Evolutionary conservation across 495 filamentous ascomycete species (phyloP), one percentile per base, ranked within the genome.

Genomic region (Hypoxylon lienhwacheense): DNA sequence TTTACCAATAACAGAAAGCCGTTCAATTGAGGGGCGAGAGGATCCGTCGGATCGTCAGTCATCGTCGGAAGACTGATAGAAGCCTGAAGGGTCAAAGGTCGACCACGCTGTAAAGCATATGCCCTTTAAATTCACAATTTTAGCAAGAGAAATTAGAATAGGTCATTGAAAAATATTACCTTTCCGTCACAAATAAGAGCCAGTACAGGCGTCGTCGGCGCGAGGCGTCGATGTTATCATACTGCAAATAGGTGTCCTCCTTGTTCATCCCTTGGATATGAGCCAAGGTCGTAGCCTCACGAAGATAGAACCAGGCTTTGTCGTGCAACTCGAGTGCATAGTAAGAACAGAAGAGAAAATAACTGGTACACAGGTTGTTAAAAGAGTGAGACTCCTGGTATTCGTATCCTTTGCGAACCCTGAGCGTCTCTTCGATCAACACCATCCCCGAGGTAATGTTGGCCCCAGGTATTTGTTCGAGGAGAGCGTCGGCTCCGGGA

Each of bases 311-410:
- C 82, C 86, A 90, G 0, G 86, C 85, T 66, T 84, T 82, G 59
- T 85, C 81, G 63, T 86, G 83, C 67, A 82, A 76, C 35, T 86
- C 85, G 20, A 92, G 73, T 39, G 84, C 86, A 54, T 86, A 87
- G 67, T 86, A 84, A 37, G 84, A 85, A 4, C 84, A 87, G 63
- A 88, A 93, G 7, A 90, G 69, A 61, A 93, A 91, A 70, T 86
- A 93, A 3, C 86, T 90, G 7, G 88, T 91, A 47, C 87, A 77
- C 7, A 92, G 74, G 8, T 73, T 84, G 58, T 84, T 83, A 24
- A 88, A 69, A 0, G 83, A 86, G 2, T 87, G 81, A 61, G 73
- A 77, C 43, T 90, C 88, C 15, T 90, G 71, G 59, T 87, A 81
- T 56, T 93, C 85, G 57, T 81, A 83, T n/a, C 81, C 80, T 63